Conservation (phyloP, 306 rosid species). For the Medicago truncatula region DNA sequence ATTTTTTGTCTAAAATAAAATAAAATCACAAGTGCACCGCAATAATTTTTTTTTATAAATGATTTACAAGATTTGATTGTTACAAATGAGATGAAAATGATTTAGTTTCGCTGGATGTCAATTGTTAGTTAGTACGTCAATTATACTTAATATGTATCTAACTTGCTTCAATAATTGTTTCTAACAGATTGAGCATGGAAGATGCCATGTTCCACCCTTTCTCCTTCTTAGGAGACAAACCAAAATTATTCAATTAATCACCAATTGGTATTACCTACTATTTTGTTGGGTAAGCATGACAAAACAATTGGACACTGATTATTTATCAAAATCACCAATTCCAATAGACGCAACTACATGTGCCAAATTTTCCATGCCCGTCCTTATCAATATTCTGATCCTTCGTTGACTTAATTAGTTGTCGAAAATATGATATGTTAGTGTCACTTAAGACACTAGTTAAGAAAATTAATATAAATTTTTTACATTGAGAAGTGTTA, state of each 20-base stretch:
- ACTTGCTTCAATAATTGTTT: conserved; percentile 36
- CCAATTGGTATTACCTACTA: not conserved
- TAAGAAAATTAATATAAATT: no score
- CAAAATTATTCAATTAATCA: conserved; percentile 26
- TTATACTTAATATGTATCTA: conserved; percentile 8
- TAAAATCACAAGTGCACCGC: no score
- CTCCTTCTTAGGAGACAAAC: conserved; percentile 35
- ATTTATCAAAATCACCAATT: not conserved
- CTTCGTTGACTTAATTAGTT: not conserved
- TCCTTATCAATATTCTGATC: not conserved
- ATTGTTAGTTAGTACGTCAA: conserved; percentile 10
- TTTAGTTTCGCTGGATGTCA: not conserved
- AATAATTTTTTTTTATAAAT: no score
- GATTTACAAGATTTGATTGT: not conserved
- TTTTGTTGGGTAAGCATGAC: conserved; percentile 32
- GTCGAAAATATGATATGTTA: not conserved
- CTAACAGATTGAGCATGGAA: conserved; percentile 1
- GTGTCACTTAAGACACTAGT: no score
- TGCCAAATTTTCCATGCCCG: not conserved
- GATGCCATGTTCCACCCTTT: conserved; percentile 38
- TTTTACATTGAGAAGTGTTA: no score
- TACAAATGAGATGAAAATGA: not conserved
- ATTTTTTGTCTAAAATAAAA: no score
- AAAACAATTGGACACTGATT: conserved; percentile 12
- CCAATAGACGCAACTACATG: conserved; percentile 13